These are phyloP conservation scores for Puccinellia tenuiflora DNA, from an alignment of 176 grass and related monocot species.

Conservation along the genomic window DNA sequence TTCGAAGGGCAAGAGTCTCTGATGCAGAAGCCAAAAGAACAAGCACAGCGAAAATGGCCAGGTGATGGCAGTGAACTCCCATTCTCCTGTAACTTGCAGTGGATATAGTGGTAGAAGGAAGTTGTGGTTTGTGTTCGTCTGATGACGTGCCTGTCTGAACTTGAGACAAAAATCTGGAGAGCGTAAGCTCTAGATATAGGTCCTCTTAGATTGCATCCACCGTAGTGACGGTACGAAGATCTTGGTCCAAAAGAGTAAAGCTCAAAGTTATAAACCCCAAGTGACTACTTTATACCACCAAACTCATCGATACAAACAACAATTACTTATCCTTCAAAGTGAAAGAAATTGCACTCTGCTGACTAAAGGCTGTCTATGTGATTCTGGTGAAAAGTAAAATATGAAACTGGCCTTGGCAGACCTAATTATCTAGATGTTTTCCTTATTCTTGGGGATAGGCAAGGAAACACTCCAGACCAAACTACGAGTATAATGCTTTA, in stretches of 20 bases:
- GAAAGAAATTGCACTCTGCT: neutral
- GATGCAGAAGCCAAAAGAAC: conserved; percentile 22
- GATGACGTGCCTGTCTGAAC: neutral
- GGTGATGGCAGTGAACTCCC: neutral
- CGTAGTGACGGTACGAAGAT: conserved; percentile 7
- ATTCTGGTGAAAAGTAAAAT: neutral
- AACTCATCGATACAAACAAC: neutral
- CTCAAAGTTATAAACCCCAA: conserved; percentile 23
- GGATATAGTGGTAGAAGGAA: neutral
- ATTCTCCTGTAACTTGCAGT: neutral
- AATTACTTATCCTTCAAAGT: neutral
- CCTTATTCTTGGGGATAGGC: neutral
- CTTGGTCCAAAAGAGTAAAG: conserved; percentile 44
- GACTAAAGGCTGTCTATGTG: neutral
- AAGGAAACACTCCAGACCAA: neutral
- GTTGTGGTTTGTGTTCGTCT: neutral
- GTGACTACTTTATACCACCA: conserved; percentile 16
- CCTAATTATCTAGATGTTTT: neutral
- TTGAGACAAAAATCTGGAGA: neutral
- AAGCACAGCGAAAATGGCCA: neutral
- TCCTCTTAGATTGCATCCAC: neutral
- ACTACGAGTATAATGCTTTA: neutral
- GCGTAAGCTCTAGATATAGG: conserved; percentile 21
- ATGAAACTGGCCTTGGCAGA: neutral
- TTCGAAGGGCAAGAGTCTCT: conserved; percentile 5